Base-by-base conservation (phyloP, 352 stramenopile genomes). In the Blastocystis sp. region DNA sequence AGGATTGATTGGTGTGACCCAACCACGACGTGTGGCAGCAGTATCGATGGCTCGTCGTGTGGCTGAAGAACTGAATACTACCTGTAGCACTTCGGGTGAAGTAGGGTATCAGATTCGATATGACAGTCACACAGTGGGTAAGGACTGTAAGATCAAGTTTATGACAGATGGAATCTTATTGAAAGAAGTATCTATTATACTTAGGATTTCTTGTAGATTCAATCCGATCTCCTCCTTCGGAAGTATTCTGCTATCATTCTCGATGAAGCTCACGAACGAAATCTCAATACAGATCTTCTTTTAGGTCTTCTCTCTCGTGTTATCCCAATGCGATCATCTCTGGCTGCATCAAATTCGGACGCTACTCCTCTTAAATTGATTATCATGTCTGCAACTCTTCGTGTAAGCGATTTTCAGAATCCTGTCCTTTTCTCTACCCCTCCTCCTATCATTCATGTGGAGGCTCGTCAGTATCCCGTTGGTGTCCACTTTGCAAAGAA, bases 151-250 rank as follows among this genome's bases (percentile, higher is more conserved):
- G 7, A 93, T 99, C 69, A 98, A 99, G 91, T 99, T 99, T 91
- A 98, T 99, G 96, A 99, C 97, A 4, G 97, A 99, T 90, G 97
- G 97, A 89, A 98, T 99, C 84, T 91, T 99, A 53, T 92, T 99
- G n/a, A 95, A 97, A 90, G 97, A 98, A 91, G 94, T 97, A 89
- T 91, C 69, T 11, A 92, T 94, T 0, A 13, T 13, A 15, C 27
- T 19, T 6, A 58, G 17, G 53, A 9, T 64, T 15, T 4, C n/a
- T 15, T 4, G 6, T 89, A 92, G 82, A 90, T 90, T 6, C 62
- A 90, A 48, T 44, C 78, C 1, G 91, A 93, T 77, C 51, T 93
- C 11, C 59, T 93, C 9, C 76, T 93, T 24, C 58, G 81, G 0
- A 53, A 89, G 19, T 93, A 93, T 87, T 89, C 40, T 51, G 92